These are phyloP conservation scores for Sanghuangporus weigelae DNA, from an alignment of 1,284 basidiomycete species.

Conservation along the genomic window DNA sequence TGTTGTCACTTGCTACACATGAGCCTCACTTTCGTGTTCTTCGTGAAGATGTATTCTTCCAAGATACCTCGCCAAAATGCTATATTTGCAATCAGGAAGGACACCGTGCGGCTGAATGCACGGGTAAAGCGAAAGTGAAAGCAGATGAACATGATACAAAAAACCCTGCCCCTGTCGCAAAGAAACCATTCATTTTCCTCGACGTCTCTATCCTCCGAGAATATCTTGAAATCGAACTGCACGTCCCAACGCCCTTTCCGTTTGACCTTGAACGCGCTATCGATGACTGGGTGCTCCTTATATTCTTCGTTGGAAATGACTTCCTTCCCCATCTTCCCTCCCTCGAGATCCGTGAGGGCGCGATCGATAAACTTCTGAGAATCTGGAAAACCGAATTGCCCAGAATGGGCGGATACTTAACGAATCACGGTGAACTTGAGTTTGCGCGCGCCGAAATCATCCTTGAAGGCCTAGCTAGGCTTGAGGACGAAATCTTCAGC, in stretches of 20 bases:
- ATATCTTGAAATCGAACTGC: conserved; percentile 95
- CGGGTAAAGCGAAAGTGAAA: conserved; percentile 51
- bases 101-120: conserved; percentile 93
- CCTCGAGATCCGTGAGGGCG: conserved; percentile 98
- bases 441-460: conserved; percentile 88
- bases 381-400: conserved; percentile 95
- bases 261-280: conserved; percentile 96
- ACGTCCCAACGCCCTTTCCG: conserved; percentile 78
- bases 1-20: conserved; percentile 97
- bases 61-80: conserved; percentile 75
- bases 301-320: conserved; percentile 99
- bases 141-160: conserved; percentile 42
- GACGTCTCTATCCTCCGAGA: conserved; percentile 94
- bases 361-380: conserved; percentile 92
- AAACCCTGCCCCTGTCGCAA: conserved; percentile 64
- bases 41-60: conserved; percentile 95
- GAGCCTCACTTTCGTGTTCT: conserved; percentile 97
- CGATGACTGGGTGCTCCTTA: conserved; percentile 99
- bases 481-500: conserved; percentile 96
- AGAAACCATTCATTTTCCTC: conserved; percentile 99
- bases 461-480: conserved; percentile 86
- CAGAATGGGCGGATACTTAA: conserved; percentile 95
- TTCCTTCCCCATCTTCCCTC: conserved; percentile 98
- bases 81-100: conserved; percentile 92
- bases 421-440: conserved; percentile 90